Evolutionary conservation across 2,329 filamentous ascomycete genomes (phyloP), one percentile per base, ranked within the genome.

Genomic region (Ophiosphaerella korrae): DNA sequence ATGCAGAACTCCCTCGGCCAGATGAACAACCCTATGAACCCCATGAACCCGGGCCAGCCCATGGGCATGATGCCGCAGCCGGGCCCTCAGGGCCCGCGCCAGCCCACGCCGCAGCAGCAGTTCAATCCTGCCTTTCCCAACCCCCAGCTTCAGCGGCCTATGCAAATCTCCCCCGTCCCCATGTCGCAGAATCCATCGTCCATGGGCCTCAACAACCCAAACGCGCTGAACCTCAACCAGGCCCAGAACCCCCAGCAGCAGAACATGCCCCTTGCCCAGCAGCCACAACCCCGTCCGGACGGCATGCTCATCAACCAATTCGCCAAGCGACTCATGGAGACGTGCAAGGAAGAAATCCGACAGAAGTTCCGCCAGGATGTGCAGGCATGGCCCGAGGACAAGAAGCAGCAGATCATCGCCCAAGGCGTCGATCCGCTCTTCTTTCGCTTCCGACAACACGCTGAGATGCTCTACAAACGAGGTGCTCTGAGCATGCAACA

Each of bases 121-220:
- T 75, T 77, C 53, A 67, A 66, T 13, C 70, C 67, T 31, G 65
- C 62, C 32, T 81, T 82, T 52, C 75, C 78, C 11, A 73, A 74
- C 43, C 74, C 78, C 16, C 79, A 81, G 50, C 74, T 82, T 54
- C 78, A 77, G 47, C 77, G 76, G 18, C 78, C 72, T 21, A 77
- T 82, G 74, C 81, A 82, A 56, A 64, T 76, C 3, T 81, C 80
- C 2, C 76, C 79, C 0, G 78, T 83, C 38, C 71, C 73, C 21
- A 73, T 72, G 71, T 51, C 60, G 14, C 68, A 70, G 31, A 57
- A 58, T 31, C 63, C 64, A 13, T 65, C 70, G 2, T 58, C 61
- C 8, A 72, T 73, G 66, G 67, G 69, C 16, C 65, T 68, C 42
- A 71, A 72, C 44, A 57, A 52, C 11, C 57, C 60, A 4, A 61